Percentiles rank a stretch among this genome's conserved stretches.
Conservation (phyloP, 108 stramenopile species). For the Pseudonitzschia multiseries region DNA sequence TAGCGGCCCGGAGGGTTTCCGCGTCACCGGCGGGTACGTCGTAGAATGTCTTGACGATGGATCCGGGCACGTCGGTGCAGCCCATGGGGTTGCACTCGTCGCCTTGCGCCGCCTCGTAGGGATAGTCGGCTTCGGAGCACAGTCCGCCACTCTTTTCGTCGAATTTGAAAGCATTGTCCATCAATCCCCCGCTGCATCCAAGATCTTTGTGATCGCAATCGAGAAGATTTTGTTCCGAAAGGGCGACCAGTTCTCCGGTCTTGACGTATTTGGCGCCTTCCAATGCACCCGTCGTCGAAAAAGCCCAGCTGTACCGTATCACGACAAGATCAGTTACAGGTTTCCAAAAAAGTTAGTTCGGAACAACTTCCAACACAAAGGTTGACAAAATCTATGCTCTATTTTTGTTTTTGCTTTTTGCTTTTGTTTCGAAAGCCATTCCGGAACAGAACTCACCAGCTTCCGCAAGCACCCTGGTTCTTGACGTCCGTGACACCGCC, state of each 20-base stretch:
- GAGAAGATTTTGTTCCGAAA: slow-evolving; percentile 94
- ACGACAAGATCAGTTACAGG: not conserved
- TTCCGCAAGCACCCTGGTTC: slow-evolving; percentile 93
- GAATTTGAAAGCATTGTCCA: slow-evolving; percentile 94
- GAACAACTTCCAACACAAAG: too few species aligned
- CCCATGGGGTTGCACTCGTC: slow-evolving; percentile 52
- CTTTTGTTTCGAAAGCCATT: too few species aligned
- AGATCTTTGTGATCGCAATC: slow-evolving; percentile 89
- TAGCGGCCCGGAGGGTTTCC: slow-evolving; percentile 67
- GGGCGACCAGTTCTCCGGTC: slow-evolving; percentile 79
- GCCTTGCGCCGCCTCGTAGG: slow-evolving; percentile 71
- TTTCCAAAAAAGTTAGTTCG: not conserved
- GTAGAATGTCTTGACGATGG: slow-evolving; percentile 69
- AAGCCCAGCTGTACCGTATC: slow-evolving; percentile 78
- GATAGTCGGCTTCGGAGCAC: slow-evolving; percentile 90
- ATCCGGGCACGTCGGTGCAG: slow-evolving; percentile 77
- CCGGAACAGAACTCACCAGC: slow-evolving; percentile 26
- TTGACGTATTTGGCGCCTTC: slow-evolving; percentile 89
- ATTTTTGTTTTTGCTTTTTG: too few species aligned
- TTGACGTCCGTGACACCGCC: slow-evolving; percentile 90
- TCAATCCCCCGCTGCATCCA: slow-evolving; percentile 94
- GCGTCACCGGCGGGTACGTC: slow-evolving; percentile 77
- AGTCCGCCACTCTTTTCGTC: slow-evolving; percentile 79
- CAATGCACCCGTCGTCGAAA: slow-evolving; percentile 92
- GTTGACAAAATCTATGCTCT: too few species aligned